A percentile compares a stretch with the other conserved stretches of the same genome.
These are phyloP conservation scores for Cladosporium sp. DNA, from an alignment of 2,329 filamentous ascomycete species.

Conservation along the genomic window DNA sequence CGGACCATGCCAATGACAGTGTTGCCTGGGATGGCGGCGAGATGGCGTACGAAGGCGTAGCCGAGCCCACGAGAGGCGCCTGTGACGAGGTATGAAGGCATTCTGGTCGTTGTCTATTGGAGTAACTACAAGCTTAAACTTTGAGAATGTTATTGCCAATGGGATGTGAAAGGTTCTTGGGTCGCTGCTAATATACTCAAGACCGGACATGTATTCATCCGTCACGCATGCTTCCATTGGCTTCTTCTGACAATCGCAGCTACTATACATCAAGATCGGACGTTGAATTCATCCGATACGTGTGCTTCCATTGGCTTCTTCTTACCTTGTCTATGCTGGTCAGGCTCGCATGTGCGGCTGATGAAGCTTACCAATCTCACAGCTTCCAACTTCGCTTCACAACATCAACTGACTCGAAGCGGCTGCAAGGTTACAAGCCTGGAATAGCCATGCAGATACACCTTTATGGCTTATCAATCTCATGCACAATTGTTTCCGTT, in stretches of 20 bases:
- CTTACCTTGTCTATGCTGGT: background rate
- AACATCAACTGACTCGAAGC: background rate
- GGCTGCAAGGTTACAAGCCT: background rate
- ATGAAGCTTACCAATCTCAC: background rate
- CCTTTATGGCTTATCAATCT: background rate
- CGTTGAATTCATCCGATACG: background rate
- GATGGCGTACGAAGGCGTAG: slow-evolving; percentile 36
- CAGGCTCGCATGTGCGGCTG: background rate
- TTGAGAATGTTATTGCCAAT: background rate
- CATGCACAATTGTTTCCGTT: background rate
- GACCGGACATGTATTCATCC: background rate
- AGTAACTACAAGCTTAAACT: too few relatives aligned
- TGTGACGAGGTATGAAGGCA: slow-evolving; percentile 39
- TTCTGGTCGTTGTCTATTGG: slow-evolving; percentile 17
- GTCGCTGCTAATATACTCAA: background rate
- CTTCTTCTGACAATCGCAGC: background rate
- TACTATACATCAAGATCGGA: background rate
- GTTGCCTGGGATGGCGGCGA: slow-evolving; percentile 36
- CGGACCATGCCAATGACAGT: slow-evolving; percentile 42
- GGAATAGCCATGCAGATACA: background rate
- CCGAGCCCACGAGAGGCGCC: slow-evolving; percentile 40
- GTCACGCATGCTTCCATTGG: background rate
- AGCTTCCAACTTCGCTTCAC: background rate
- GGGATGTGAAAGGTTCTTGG: background rate
- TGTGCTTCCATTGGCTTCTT: background rate